Evolutionary conservation across 192 early-diverging fungal species (phyloP), one percentile per base, ranked within the genome.

Genomic region (Geosiphon pyriformis): DNA sequence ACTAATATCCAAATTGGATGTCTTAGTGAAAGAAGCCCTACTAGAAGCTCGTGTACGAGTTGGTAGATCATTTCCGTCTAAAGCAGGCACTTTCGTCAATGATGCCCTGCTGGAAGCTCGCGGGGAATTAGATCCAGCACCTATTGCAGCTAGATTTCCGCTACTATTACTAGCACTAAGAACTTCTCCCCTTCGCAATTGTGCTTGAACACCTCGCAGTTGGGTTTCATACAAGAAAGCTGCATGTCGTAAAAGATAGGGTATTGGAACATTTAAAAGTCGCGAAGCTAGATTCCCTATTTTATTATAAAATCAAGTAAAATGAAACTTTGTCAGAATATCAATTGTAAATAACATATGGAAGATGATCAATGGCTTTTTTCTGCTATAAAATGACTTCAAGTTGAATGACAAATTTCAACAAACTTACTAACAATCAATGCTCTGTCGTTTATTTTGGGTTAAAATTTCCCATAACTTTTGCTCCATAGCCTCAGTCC

Each of bases 401-500:
- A n/a, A n/a, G n/a, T n/a, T 10, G 11, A 50, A 11, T 53, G 25
- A 29, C 15, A 52, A 23, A 17, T 12, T 10, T 20, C 2, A 4
- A 8, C 15, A 52, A 52, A 46, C 34, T 23, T 50, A 69, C 74
- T 75, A 72, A 84, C 82, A 85, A 55, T 85, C 83, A 8, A 79
- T 71, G 22, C 73, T 70, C 15, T 61, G 64, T 25, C 70, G 73
- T 34, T 82, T 78, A 51, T 80, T 85, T 57, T 80, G 76, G 2
- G 77, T 73, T 34, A 83, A 75, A 49, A 78, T 72, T 48, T 80
- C 72, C 83, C 83, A 85, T 26, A 85, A 35, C 8, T 72, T 72
- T 54, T 80, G 77, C 46, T 85, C 83, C 83, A 82, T 82, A 48
- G 74, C 74, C 50, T 85, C 81, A 27, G 83, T 83, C 83, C 83